Evolutionary conservation across 2,329 filamentous ascomycete genomes (phyloP).

Genomic region (Cladosporium sp.): DNA sequence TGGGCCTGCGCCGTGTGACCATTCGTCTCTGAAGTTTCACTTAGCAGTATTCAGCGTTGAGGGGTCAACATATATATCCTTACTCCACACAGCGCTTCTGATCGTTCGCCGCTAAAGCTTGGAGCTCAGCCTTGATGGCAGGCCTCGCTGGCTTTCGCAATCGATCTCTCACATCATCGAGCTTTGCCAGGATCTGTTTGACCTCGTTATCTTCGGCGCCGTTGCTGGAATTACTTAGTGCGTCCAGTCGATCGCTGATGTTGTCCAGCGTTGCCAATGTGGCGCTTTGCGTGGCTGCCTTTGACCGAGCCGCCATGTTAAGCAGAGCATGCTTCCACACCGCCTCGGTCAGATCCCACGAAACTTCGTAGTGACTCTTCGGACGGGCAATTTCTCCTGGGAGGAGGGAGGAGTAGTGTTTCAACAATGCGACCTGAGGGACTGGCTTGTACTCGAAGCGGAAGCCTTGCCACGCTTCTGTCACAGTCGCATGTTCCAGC

Average conservation of each 20-base stretch:
- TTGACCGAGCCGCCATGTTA: constrained; percentile 10
- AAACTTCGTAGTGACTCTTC: neutral
- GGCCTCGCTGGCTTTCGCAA: neutral
- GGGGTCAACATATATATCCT: neutral
- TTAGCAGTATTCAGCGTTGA: neutral
- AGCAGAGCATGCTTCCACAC: constrained; percentile 11
- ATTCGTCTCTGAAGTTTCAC: neutral
- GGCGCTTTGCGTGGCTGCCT: neutral
- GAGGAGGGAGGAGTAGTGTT: constrained; percentile 14
- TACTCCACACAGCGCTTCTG: constrained; percentile 5
- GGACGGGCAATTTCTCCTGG: constrained; percentile 8
- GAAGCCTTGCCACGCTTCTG: constrained; percentile 18
- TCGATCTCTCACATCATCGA: neutral
- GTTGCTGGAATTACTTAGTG: neutral
- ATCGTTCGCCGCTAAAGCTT: neutral
- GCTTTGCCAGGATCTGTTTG: neutral
- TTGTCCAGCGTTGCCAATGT: neutral
- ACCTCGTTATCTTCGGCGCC: neutral
- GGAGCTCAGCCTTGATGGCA: constrained; percentile 2
- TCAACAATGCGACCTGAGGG: constrained; percentile 11
- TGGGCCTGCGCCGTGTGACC: constrained; percentile 12
- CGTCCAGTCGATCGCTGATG: constrained; percentile 2
- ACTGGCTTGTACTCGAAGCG: constrained; percentile 13
- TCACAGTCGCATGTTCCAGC: constrained; percentile 1
- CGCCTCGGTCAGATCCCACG: neutral